Base-by-base conservation (phyloP, 2,329 filamentous ascomycete species). In the Hypocreales sp. region DNA sequence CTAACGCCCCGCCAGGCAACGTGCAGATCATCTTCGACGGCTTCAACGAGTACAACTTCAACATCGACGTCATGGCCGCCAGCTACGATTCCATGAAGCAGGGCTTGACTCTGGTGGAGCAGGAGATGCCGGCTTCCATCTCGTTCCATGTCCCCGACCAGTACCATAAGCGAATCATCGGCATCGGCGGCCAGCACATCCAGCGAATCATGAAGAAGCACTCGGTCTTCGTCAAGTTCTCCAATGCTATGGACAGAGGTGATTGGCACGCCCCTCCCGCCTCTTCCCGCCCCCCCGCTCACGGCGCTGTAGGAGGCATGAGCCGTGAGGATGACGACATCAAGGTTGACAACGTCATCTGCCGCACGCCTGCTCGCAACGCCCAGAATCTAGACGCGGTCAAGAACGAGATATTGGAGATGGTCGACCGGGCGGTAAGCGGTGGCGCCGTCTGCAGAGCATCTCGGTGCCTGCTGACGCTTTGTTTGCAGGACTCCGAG, bases 131-230 rank as follows among this genome's bases (percentile, higher is more conserved):
- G 22, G 90, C 90, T 18, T 93, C 90, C 8, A 95, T 98, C 47
- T 95, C 90, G 1, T 98, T 98, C 65, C 90, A 98, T 46, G 90
- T 98, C 16, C 90, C 90, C 4, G 90, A 98, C 45, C 90, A 95
- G 54, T 98, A 98, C 50, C 90, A 98, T 57, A 98, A 98, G 61
- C 84, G 90, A 26, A 98, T 98, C 46, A 98, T 98, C 37, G 90
- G 90, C 28, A 95, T 98, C 43, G 90, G 90, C 34, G 90, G 90
- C 8, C 87, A 95, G 50, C 90, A 98, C 47, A 98, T 98, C 40
- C 90, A 98, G 54, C 82, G 87, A 30, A 95, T 98, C 60, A 98
- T 98, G 90, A 95, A 98, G 64, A 95, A 95, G 58, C 92, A 98
- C 56, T 95, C 90, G 0, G 90, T 98, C 40, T 98, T 98, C 44